Evolutionary conservation across 768 basidiomycete species (phyloP).

Genomic region (Heimioporus sp.): DNA sequence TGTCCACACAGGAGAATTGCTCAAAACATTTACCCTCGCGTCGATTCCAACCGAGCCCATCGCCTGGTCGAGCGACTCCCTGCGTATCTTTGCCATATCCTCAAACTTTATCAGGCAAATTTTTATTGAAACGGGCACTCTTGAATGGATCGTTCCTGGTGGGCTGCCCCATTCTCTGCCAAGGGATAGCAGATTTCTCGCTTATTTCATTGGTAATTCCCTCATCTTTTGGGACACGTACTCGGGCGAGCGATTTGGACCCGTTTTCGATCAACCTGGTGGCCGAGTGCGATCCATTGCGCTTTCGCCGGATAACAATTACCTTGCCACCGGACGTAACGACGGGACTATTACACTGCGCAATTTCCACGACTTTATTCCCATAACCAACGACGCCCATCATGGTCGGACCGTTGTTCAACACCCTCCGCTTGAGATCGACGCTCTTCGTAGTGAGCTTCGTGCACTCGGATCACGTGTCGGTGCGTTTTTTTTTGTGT

Average conservation of each 20-base stretch:
- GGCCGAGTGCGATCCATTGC: slow-evolving; percentile 1
- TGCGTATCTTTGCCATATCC: not conserved
- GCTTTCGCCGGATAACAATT: slow-evolving; percentile 1
- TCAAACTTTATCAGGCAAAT: not conserved
- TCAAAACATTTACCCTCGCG: not conserved
- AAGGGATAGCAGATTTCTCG: not conserved
- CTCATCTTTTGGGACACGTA: slow-evolving; percentile 7
- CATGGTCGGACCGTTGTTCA: not conserved
- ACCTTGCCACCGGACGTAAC: not conserved
- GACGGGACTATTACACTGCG: not conserved
- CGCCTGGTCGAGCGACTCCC: not conserved
- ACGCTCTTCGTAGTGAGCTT: not conserved
- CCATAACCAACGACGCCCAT: not conserved
- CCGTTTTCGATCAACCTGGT: not conserved
- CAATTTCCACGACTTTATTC: not conserved
- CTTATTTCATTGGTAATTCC: not conserved
- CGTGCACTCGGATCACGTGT: not conserved
- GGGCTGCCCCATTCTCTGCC: not conserved
- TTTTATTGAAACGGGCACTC: not conserved
- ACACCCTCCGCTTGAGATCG: not conserved
- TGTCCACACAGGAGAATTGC: not conserved
- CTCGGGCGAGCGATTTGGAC: slow-evolving; percentile 1
- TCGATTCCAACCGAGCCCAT: not conserved
- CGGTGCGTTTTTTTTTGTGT: not conserved
- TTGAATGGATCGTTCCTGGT: not conserved